Base-by-base conservation (phyloP, 306 rosid genomes). In the Sphenostylis stenocarpa region DNA sequence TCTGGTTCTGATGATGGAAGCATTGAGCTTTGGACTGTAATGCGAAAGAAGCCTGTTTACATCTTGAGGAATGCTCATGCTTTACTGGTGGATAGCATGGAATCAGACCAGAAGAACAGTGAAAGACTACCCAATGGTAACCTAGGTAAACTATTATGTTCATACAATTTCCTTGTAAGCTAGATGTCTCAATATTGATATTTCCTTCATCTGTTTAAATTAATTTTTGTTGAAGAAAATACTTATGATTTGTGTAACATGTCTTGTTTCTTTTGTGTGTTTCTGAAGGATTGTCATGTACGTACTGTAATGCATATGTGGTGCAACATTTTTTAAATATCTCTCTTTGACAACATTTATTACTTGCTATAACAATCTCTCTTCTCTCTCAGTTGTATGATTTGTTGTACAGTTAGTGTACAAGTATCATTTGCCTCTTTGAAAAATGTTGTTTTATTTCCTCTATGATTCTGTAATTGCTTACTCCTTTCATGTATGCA, bases 1-100 rank as follows among this genome's bases (percentile, higher is more conserved):
- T 88, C 99, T 48, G 99, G 99, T 56, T 86, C 97, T 28, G 96
- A 86, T 78, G 94, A 92, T 73, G 99, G 99, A 64, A 92, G 91
- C 87, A 85, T 95, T 69, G 92, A 92, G 83, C 89, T 90, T 56
- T 95, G 99, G 99, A 84, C 66, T 36, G 56, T 74, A 24, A 36
- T 83, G 81, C 84, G 92, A 55, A 95, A 95, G 91, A 95, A 95
- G 88, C 99, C 99, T 36, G 77, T 76, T 84, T 82, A 79, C 77
- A 89, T 95, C 56, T 81, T 87, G 74, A 88, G 77, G 75, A 95
- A 95, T 85, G 97, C 97, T 80, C 99, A 95, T 60, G 72, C 91
- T 51, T 56, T 77, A 24, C 72, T 62, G 65, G 80, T 80, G 14
- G 87, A 87, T 57, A 65, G 67, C 81, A 76, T 63, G 70, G 73